phyloP scores from a whole-genome alignment of 192 early-diverging fungal species.

The Linnemannia schmuckeri region DNA sequence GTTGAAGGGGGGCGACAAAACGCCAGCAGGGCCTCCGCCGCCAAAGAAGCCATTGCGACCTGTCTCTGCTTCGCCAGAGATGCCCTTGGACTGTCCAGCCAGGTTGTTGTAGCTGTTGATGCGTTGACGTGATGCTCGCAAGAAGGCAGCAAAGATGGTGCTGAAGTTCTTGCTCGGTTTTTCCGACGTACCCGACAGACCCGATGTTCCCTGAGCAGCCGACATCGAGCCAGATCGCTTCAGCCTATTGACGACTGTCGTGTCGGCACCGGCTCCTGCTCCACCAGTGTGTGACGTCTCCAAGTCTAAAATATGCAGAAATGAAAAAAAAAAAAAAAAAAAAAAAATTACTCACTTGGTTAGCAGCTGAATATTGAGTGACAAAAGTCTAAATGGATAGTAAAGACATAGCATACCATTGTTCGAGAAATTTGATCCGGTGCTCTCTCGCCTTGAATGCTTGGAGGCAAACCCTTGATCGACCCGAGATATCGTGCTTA shows the following conservation, averaged over 20 bases:
- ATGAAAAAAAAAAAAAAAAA: not conserved
- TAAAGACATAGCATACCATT: conserved; percentile 15
- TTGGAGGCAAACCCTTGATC: conserved; percentile 45
- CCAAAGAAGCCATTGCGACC: conserved; percentile 29
- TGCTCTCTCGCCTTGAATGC: conserved; percentile 60
- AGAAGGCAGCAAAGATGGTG: conserved; percentile 51
- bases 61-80: conserved; percentile 23
- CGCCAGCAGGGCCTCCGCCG: conserved; percentile 50
- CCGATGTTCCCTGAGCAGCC: not conserved
- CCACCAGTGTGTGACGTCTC: not conserved
- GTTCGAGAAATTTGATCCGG: conserved; percentile 61
- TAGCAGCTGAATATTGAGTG: not conserved
- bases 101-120: conserved; percentile 57
- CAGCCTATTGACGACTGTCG: not conserved
- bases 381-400: not conserved
- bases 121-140: conserved; percentile 47
- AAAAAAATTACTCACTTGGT: not conserved
- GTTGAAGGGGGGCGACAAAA: conserved; percentile 56
- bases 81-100: conserved; percentile 42
- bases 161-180: conserved; percentile 56
- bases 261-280: not conserved
- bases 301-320: not conserved
- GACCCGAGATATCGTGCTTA: conserved; percentile 55
- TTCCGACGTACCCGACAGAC: not conserved
- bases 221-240: not conserved